Evolutionary conservation across 257 asterid genomes (phyloP).

Genomic region (Solanum habrochaites): DNA sequence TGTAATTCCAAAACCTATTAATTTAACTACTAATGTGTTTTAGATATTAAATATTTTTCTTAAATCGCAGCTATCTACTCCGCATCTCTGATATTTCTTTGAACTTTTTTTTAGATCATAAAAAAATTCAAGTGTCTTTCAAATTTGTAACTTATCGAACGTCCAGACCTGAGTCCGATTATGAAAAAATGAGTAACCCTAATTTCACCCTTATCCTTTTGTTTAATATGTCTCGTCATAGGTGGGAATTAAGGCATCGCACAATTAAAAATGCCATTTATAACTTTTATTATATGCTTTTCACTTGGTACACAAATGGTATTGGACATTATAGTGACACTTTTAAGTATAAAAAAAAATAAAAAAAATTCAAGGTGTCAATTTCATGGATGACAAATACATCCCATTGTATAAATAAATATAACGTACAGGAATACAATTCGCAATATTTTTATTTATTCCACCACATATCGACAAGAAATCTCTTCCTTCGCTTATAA

Average conservation of each 20-base stretch:
- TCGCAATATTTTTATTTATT: background rate
- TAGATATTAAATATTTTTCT: too few relatives aligned
- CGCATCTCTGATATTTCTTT: too few relatives aligned
- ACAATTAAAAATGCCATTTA: background rate
- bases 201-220: conserved; percentile 16
- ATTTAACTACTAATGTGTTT: too few relatives aligned
- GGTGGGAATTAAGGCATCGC: conserved; percentile 17
- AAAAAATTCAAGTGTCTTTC: too few relatives aligned
- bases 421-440: background rate
- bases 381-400: conserved; percentile 1
- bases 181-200: background rate
- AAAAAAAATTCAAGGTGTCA: background rate
- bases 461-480: background rate
- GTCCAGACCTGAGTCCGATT: rapidly evolving
- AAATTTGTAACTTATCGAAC: background rate
- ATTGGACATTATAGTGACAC: conserved; percentile 2
- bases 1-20: too few relatives aligned
- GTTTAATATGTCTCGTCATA: conserved; percentile 18
- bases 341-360: background rate
- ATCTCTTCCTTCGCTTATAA: background rate
- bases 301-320: conserved; percentile 34
- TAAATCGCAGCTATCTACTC: too few relatives aligned
- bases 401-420: too few relatives aligned
- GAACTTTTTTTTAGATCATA: too few relatives aligned
- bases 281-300: conserved; percentile 29